These are phyloP conservation scores for Aaosphaeria arxii DNA, from an alignment of 2,329 filamentous ascomycete genomes.

Conservation along the genomic window DNA sequence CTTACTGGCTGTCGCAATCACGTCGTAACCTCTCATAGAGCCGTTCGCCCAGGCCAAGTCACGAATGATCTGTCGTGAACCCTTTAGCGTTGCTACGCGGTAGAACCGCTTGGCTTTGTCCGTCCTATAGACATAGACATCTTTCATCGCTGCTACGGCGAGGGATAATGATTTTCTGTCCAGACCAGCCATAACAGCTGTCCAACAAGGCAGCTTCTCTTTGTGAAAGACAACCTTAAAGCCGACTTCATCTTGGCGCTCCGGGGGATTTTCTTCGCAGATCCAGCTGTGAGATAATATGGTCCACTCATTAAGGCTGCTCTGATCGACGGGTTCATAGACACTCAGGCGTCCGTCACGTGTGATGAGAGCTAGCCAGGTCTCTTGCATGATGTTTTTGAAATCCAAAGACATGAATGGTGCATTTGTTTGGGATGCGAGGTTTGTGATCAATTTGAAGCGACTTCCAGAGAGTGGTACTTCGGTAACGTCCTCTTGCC, in stretches of 20 bases:
- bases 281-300: conserved; percentile 74
- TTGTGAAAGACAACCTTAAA: conserved; percentile 88
- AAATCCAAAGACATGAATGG: conserved; percentile 78
- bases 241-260: conserved; percentile 78
- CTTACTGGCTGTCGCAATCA: conserved; percentile 87
- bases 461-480: conserved; percentile 70
- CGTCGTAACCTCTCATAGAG: conserved; percentile 84
- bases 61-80: conserved; percentile 74
- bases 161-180: conserved; percentile 74
- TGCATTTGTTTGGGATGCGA: conserved; percentile 64
- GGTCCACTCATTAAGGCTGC: conserved; percentile 74
- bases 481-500: conserved; percentile 85
- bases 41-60: conserved; percentile 92
- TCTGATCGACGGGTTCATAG: conserved; percentile 81
- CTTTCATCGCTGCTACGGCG: conserved; percentile 81
- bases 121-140: conserved; percentile 80
- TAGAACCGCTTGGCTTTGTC: conserved; percentile 76
- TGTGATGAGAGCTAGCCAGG: conserved; percentile 80
- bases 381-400: conserved; percentile 79
- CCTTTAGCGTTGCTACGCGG: conserved; percentile 70
- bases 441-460: conserved; percentile 69
- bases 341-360: conserved; percentile 77
- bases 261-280: conserved; percentile 57
- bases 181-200: conserved; percentile 75
- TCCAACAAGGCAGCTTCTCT: conserved; percentile 76